phyloP scores from a whole-genome alignment of 257 asterid species.

The Petunia secreta region DNA sequence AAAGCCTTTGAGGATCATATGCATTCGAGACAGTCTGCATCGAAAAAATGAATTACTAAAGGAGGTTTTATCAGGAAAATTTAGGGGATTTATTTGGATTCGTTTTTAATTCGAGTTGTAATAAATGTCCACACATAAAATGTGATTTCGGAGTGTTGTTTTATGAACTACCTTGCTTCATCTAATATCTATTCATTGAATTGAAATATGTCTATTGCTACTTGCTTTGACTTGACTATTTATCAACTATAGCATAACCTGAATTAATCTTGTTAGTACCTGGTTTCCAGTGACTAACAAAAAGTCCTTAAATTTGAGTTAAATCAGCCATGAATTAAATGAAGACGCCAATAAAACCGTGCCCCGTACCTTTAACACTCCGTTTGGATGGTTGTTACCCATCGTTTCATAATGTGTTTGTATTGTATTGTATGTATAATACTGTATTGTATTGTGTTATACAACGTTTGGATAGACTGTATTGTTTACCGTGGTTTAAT shows the following conservation, averaged over 20 bases:
- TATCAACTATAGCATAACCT: not conserved
- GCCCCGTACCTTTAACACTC: not conserved
- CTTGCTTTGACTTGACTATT: not conserved
- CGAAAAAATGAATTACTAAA: not conserved
- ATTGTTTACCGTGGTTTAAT: no score
- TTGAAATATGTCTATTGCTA: not conserved
- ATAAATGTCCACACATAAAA: constrained; percentile 14
- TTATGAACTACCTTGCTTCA: not conserved
- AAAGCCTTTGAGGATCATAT: not conserved
- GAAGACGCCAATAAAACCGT: not conserved
- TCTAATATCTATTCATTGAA: not conserved
- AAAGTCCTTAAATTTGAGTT: not conserved
- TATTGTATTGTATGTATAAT: no score
- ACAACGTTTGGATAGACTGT: no score
- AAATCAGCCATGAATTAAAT: not conserved
- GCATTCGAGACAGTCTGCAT: not conserved
- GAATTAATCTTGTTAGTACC: not conserved
- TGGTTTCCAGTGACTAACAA: not conserved
- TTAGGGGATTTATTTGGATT: not conserved
- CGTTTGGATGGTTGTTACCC: no score
- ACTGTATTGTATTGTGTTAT: no score
- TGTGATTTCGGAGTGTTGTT: constrained; percentile 9
- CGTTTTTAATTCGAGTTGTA: constrained; percentile 12
- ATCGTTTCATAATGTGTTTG: no score
- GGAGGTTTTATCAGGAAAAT: not conserved